A percentile compares a stretch with the other conserved stretches of the same genome.
Evolutionary conservation across 768 basidiomycete genomes (phyloP).

Genomic region (Sutorius australiensis): DNA sequence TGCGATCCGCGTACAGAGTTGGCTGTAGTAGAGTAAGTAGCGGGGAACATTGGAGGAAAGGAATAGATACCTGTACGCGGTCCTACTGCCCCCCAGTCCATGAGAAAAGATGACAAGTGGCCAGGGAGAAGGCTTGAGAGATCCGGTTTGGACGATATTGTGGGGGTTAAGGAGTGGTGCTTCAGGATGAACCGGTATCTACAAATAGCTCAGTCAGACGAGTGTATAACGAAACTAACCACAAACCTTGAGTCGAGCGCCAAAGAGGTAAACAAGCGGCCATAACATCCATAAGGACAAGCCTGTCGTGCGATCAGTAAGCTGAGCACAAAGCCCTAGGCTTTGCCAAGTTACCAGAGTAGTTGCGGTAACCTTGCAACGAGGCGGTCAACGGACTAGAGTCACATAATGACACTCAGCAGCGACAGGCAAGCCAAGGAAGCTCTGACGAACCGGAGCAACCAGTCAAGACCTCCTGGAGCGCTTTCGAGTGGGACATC

Average conservation of each 20-base stretch:
- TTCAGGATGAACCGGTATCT: constrained; percentile 58
- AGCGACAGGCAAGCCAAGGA: neutral
- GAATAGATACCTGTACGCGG: constrained; percentile 55
- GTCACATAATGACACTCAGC: constrained; percentile 6
- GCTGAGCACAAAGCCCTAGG: neutral
- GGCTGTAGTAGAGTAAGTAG: constrained; percentile 36
- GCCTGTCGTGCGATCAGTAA: constrained; percentile 11
- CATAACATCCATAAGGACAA: constrained; percentile 29
- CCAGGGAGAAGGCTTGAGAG: constrained; percentile 43
- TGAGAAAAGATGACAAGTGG: constrained; percentile 84
- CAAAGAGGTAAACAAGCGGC: constrained; percentile 53
- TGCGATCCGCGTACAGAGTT: constrained; percentile 69
- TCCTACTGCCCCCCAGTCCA: constrained; percentile 72
- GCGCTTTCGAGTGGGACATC: constrained; percentile 28
- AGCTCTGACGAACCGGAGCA: constrained; percentile 44
- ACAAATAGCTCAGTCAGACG: neutral
- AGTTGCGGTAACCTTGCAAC: constrained; percentile 46
- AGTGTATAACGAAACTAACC: neutral
- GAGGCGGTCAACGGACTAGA: constrained; percentile 41
- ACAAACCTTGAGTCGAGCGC: constrained; percentile 43
- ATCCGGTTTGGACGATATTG: neutral
- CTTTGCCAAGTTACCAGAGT: constrained; percentile 37
- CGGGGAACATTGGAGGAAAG: neutral
- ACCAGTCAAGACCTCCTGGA: constrained; percentile 50
- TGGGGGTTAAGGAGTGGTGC: constrained; percentile 46